Percentiles rank a stretch among this genome's conserved stretches.
These are phyloP conservation scores for Stereum hirsutum DNA, from an alignment of 1,284 basidiomycete genomes.

Conservation along the genomic window DNA sequence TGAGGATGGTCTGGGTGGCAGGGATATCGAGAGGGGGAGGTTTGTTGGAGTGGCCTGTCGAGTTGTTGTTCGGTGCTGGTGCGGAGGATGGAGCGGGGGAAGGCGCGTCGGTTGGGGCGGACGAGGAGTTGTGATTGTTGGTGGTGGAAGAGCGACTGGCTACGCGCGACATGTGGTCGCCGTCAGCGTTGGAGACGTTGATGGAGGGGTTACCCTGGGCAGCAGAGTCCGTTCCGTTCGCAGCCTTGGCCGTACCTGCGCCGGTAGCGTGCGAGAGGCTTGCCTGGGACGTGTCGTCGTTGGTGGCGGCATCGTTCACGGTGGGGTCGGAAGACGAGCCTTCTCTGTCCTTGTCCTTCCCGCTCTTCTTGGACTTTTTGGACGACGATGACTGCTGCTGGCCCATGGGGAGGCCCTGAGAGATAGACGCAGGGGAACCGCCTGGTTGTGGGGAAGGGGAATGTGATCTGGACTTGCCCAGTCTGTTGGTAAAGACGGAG, in stretches of 20 bases:
- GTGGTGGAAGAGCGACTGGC: conserved; percentile 24
- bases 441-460: conserved; percentile 61
- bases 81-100: conserved; percentile 17
- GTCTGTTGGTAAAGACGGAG: conserved; percentile 61
- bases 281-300: conserved; percentile 26
- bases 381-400: conserved; percentile 76
- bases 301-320: conserved; percentile 16
- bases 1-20: conserved; percentile 62
- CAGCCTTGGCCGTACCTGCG: conserved; percentile 13
- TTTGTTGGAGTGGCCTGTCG: conserved; percentile 27
- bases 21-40: conserved; percentile 68
- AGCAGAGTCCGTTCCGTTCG: conserved; percentile 13
- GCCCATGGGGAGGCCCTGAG: conserved; percentile 50
- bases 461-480: conserved; percentile 60
- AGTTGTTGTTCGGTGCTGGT: conserved; percentile 15
- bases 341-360: conserved; percentile 60
- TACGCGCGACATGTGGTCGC: conserved; percentile 21
- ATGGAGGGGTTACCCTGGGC: conserved; percentile 29
- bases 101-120: conserved; percentile 21
- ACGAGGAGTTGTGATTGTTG: conserved; percentile 30
- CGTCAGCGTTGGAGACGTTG: conserved; percentile 43
- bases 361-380: conserved; percentile 64
- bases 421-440: conserved; percentile 21
- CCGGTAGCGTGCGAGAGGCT: conserved; percentile 35
- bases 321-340: conserved; percentile 23